Conservation (phyloP, 805 yeast species). For the Candida fluviatilis region DNA sequence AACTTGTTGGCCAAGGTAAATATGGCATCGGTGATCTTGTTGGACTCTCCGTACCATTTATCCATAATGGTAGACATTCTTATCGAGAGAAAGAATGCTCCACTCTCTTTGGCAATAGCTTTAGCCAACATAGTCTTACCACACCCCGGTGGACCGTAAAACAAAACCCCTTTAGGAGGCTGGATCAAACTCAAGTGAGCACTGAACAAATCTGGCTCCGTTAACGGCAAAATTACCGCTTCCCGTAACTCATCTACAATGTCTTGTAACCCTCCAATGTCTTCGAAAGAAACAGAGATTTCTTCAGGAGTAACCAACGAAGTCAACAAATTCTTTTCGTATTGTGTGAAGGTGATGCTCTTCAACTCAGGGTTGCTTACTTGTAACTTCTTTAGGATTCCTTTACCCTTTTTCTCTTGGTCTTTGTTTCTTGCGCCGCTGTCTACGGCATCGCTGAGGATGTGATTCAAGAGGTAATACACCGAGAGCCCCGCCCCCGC, state of each 20-base stretch:
- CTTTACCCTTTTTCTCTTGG: conserved; percentile 59
- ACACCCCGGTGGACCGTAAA: conserved; percentile 97
- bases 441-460: conserved; percentile 33
- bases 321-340: conserved; percentile 74
- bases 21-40: conserved; percentile 89
- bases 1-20: conserved; percentile 85
- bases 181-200: conserved; percentile 66
- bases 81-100: conserved; percentile 86
- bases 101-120: conserved; percentile 87
- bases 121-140: conserved; percentile 97
- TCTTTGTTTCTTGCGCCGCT: conserved; percentile 45
- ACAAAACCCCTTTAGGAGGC: conserved; percentile 91
- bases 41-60: conserved; percentile 96
- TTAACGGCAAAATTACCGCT: conserved; percentile 80
- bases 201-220: conserved; percentile 67
- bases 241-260: conserved; percentile 85
- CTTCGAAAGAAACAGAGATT: conserved; percentile 68
- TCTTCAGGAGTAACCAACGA: conserved; percentile 83
- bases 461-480: conserved; percentile 53
- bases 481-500: conserved; percentile 66
- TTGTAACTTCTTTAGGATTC: conserved; percentile 31
- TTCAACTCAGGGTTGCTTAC: conserved; percentile 54
- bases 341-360: conserved; percentile 54
- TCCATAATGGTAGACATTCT: conserved; percentile 94
- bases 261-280: conserved; percentile 84